A percentile compares a stretch with the other conserved stretches of the same genome.
Evolutionary conservation across 2,329 filamentous ascomycete genomes (phyloP).

Genomic region (Arthroderma sp.): DNA sequence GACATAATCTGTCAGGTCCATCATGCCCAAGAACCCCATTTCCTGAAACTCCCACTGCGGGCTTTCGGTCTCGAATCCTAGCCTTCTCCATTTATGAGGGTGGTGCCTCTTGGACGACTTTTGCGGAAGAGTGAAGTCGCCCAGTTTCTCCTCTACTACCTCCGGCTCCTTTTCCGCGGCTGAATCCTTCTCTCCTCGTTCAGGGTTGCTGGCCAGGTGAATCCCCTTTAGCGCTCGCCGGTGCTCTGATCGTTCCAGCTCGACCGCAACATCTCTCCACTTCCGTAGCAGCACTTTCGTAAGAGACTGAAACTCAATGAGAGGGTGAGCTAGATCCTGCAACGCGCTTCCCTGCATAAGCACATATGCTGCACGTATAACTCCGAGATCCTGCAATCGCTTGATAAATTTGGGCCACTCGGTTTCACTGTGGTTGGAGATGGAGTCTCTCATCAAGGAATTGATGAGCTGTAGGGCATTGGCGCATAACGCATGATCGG

Average conservation of each 20-base stretch:
- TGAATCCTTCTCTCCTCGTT: slow-evolving; percentile 36
- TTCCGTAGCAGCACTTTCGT: slow-evolving; percentile 78
- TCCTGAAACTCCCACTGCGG: slow-evolving; percentile 74
- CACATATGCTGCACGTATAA: slow-evolving; percentile 81
- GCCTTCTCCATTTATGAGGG: slow-evolving; percentile 80
- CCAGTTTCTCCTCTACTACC: slow-evolving; percentile 23
- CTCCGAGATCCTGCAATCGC: slow-evolving; percentile 76
- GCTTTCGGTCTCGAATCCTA: slow-evolving; percentile 85
- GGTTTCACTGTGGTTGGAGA: slow-evolving; percentile 61
- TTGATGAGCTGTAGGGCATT: slow-evolving; percentile 95
- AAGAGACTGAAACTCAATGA: slow-evolving; percentile 85
- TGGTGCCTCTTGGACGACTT: slow-evolving; percentile 59
- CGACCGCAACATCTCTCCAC: slow-evolving; percentile 76
- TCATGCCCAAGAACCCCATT: slow-evolving; percentile 85
- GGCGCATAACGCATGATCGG: slow-evolving; percentile 88
- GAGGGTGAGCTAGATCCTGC: slow-evolving; percentile 76
- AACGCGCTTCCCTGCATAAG: slow-evolving; percentile 91
- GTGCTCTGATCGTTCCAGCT: slow-evolving; percentile 79
- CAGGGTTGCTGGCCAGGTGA: slow-evolving; percentile 68
- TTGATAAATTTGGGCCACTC: slow-evolving; percentile 97
- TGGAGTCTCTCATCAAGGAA: slow-evolving; percentile 80
- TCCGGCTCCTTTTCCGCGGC: slow-evolving; percentile 6
- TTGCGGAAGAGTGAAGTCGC: slow-evolving; percentile 30
- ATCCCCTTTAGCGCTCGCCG: slow-evolving; percentile 73
- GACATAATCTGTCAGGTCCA: slow-evolving; percentile 92